phyloP scores from a whole-genome alignment of 805 yeast species.

The Blastobotrys peoriensis region DNA sequence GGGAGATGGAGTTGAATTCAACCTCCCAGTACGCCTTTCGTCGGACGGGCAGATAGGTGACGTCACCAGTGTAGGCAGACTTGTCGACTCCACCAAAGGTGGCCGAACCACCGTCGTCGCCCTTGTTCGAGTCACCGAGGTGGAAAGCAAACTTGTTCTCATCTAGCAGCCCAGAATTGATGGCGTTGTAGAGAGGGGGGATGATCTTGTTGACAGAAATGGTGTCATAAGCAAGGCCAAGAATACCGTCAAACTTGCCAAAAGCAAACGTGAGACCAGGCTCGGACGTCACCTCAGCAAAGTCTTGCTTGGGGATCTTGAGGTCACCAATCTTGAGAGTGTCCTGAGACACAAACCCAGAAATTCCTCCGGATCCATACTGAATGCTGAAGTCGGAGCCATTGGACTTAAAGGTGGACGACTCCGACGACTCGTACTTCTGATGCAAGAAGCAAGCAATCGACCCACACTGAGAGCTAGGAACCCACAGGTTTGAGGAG shows the following conservation, averaged over 20 bases:
- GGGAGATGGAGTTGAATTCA: slow-evolving; percentile 78
- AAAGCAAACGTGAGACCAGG: slow-evolving; percentile 98
- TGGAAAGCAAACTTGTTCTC: slow-evolving; percentile 82
- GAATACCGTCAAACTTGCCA: slow-evolving; percentile 96
- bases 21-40: slow-evolving; percentile 99
- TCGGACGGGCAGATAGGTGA: slow-evolving; percentile 95
- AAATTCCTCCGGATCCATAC: slow-evolving; percentile 90
- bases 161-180: slow-evolving; percentile 74
- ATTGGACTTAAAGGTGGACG: slow-evolving; percentile 80
- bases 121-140: slow-evolving; percentile 69
- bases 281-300: slow-evolving; percentile 95
- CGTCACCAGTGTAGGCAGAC: slow-evolving; percentile 68
- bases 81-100: slow-evolving; percentile 93
- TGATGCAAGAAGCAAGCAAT: slow-evolving; percentile 92
- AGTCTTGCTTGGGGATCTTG: slow-evolving; percentile 79
- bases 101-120: slow-evolving; percentile 78
- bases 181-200: slow-evolving; percentile 91
- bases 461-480: slow-evolving; percentile 80
- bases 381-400: slow-evolving; percentile 80
- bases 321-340: slow-evolving; percentile 75
- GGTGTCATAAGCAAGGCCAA: slow-evolving; percentile 90
- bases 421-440: slow-evolving; percentile 78
- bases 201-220: slow-evolving; percentile 84
- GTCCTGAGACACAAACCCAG: slow-evolving; percentile 90
- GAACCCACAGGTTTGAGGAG: slow-evolving; percentile 95